Evolutionary conservation across 192 early-diverging fungal species (phyloP).

Genomic region (Pilaira anomala): DNA sequence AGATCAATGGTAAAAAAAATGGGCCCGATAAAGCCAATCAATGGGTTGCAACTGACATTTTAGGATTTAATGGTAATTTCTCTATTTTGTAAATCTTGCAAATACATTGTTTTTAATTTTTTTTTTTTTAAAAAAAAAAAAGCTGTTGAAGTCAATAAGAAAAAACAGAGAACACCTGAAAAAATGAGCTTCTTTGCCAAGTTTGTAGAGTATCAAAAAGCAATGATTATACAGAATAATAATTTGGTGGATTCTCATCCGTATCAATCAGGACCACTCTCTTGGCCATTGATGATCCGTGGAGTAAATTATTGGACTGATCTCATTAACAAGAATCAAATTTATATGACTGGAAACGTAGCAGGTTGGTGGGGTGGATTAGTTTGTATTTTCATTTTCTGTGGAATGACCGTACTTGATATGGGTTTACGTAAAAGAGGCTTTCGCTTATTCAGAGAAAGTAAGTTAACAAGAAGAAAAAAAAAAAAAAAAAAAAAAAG

Average conservation of each 20-base stretch:
- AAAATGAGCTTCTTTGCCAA: conserved; percentile 72
- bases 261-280: conserved; percentile 76
- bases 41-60: conserved; percentile 81
- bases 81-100: background rate
- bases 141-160: conserved; percentile 46
- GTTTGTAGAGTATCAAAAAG: conserved; percentile 81
- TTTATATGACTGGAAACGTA: conserved; percentile 90
- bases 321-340: conserved; percentile 69
- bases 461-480: conserved; percentile 26
- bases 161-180: conserved; percentile 45
- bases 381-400: conserved; percentile 51
- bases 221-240: conserved; percentile 91
- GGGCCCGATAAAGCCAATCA: conserved; percentile 62
- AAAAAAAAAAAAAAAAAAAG: background rate
- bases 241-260: conserved; percentile 89
- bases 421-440: conserved; percentile 68
- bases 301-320: conserved; percentile 94
- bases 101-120: background rate
- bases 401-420: conserved; percentile 57
- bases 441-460: conserved; percentile 50
- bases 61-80: conserved; percentile 70
- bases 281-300: conserved; percentile 84
- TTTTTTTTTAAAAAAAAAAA: background rate
- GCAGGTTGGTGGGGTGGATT: conserved; percentile 81
- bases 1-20: conserved; percentile 94